Evolutionary conservation across 306 rosid species (phyloP), one percentile per base, ranked within the genome.

Genomic region (Malus asiatica): DNA sequence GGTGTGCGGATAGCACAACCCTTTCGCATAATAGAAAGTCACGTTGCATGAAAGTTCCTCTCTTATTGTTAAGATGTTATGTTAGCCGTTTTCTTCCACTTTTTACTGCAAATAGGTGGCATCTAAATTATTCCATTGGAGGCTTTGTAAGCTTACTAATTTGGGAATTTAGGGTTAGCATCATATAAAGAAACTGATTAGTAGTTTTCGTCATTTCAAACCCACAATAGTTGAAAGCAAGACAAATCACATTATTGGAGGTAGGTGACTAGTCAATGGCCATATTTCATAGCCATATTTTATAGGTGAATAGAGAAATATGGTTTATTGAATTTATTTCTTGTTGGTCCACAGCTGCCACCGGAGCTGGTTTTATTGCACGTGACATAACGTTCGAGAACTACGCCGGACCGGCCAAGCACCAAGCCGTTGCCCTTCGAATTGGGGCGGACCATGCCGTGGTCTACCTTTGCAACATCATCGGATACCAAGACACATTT

Each of bases 371-470:
- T 1, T 88, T 94, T 60, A 94, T 92, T 22, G 91, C 97, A n/a
- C 87, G 87, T 20, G 98, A 94, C 79, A 81, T 94, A 14, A 86
- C 96, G 2, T 90, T 94, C 32, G 89, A 84, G 90, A 94, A 94
- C 82, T 82, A 75, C 20, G 98, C 98, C 27, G 98, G 98, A 2
- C 92, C 98, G 8, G 73, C 6, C 19, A 90, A 71, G 74, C 97
- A 92, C 84, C 98, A 94, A 52, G 98, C 98, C 0, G 98, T 94
- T 46, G 98, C 98, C 10, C 96, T 94, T 30, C 94, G 98, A 0
- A 67, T 94, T 13, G 92, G 96, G 1, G 87, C 98, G 0, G 98
- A 94, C 76, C 98, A 94, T 14, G 90, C 89, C 20, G 98, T 92
- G 70, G 90, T 94, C 19, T 94, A 84, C 73, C 89, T 82, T 6